phyloP scores from a whole-genome alignment of 2,329 filamentous ascomycete genomes.

The Nemania sp. region DNA sequence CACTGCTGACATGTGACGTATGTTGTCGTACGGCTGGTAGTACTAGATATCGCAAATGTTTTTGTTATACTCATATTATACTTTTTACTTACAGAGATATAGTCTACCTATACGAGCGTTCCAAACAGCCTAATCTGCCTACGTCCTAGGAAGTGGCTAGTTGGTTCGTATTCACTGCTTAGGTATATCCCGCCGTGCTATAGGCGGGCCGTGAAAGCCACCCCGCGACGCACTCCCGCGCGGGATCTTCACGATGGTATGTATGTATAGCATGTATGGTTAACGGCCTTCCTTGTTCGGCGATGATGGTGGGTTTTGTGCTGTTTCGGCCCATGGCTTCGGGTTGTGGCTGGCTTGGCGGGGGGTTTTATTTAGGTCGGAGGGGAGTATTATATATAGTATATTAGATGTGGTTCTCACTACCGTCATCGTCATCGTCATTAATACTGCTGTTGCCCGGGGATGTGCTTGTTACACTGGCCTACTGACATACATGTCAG shows the following conservation, averaged over 20 bases:
- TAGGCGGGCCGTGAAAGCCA: neutral
- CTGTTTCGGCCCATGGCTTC: too few species aligned
- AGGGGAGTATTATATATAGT: too few species aligned
- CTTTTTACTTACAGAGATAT: too few species aligned
- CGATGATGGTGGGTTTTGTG: neutral
- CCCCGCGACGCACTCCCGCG: neutral
- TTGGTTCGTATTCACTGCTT: too few species aligned
- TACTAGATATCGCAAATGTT: too few species aligned
- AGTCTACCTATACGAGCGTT: neutral
- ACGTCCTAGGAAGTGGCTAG: neutral
- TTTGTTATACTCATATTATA: neutral
- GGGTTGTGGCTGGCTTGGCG: neutral
- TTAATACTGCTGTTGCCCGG: too few species aligned
- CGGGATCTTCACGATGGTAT: neutral
- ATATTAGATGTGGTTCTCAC: too few species aligned
- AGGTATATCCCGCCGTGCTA: neutral
- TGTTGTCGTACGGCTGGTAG: too few species aligned
- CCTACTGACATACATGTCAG: too few species aligned
- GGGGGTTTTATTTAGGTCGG: neutral
- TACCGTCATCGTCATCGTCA: too few species aligned
- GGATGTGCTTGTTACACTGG: too few species aligned
- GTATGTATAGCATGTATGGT: too few species aligned
- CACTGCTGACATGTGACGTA: neutral
- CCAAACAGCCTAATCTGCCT: neutral
- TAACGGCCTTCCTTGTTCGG: neutral